These are phyloP conservation scores for Didymella pomorum DNA, from an alignment of 2,329 filamentous ascomycete genomes.

Conservation along the genomic window DNA sequence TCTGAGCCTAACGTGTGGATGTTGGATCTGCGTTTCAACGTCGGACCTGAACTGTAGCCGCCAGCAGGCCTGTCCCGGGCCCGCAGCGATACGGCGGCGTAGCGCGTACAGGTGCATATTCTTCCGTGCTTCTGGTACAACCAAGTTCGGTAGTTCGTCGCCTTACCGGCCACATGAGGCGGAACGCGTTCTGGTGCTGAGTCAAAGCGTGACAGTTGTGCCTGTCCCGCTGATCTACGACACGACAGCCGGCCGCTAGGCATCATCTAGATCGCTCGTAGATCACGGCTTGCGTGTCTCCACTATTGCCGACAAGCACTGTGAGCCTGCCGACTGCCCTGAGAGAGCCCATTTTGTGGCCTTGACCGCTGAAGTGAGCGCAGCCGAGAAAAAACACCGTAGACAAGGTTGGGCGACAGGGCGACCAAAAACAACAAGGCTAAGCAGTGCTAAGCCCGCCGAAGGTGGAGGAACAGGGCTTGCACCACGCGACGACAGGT, in stretches of 20 bases:
- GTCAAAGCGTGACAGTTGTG: slow-evolving; percentile 25
- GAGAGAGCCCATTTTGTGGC: slow-evolving; percentile 25
- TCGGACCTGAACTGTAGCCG: slow-evolving; percentile 48
- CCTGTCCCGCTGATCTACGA: slow-evolving; percentile 36
- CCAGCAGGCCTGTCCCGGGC: slow-evolving; percentile 36
- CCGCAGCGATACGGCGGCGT: slow-evolving; percentile 37
- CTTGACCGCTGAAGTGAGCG: slow-evolving; percentile 19
- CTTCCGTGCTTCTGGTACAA: slow-evolving; percentile 24
- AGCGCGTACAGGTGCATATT: slow-evolving; percentile 36
- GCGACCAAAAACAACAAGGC: slow-evolving; percentile 23
- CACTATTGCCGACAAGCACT: slow-evolving; percentile 28
- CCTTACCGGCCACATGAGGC: slow-evolving; percentile 26
- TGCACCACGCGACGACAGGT: slow-evolving; percentile 46
- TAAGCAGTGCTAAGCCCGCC: slow-evolving; percentile 23
- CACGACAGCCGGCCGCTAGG: slow-evolving; percentile 35
- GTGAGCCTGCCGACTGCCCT: slow-evolving; percentile 33
- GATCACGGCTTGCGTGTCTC: slow-evolving; percentile 21
- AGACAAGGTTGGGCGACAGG: neutral
- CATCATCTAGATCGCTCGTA: slow-evolving; percentile 28
- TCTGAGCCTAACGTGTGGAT: slow-evolving; percentile 43
- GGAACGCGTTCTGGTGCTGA: slow-evolving; percentile 17
- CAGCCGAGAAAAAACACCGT: neutral
- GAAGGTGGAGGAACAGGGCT: slow-evolving; percentile 30
- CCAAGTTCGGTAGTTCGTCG: slow-evolving; percentile 22
- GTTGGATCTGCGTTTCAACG: slow-evolving; percentile 48